phyloP scores from a whole-genome alignment of 306 rosid species.

The Medicago arabica region DNA sequence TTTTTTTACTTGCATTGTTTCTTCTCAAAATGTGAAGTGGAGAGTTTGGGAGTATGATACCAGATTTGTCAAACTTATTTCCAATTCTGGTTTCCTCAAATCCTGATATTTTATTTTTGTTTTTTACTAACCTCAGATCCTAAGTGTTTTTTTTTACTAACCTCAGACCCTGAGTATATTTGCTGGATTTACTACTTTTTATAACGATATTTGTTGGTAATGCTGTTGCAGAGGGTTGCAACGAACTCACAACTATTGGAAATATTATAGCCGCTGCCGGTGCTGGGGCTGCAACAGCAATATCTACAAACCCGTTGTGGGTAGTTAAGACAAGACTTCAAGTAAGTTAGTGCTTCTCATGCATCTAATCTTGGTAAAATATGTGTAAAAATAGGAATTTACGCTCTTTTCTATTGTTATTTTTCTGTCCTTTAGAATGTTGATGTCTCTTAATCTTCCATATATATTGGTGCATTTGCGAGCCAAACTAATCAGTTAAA shows the following conservation, averaged over 20 bases:
- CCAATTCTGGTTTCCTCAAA: slow-evolving; percentile 31
- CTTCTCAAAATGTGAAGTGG: slow-evolving; percentile 26
- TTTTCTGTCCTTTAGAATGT: not conserved
- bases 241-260: slow-evolving; percentile 66
- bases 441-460: slow-evolving; percentile 21
- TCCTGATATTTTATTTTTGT: not conserved
- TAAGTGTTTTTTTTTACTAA: too few species aligned
- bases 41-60: not conserved
- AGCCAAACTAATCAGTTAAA: slow-evolving; percentile 7
- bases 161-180: not conserved
- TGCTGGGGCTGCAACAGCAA: slow-evolving; percentile 93
- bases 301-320: slow-evolving; percentile 94
- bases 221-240: slow-evolving; percentile 48
- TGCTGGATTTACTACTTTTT: slow-evolving; percentile 16
- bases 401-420: not conserved
- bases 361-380: slow-evolving; percentile 14
- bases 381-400: not conserved
- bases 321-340: slow-evolving; percentile 98
- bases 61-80: not conserved
- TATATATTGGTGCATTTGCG: slow-evolving; percentile 20
- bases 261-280: slow-evolving; percentile 89
- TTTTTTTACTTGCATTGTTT: not conserved
- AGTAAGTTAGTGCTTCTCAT: slow-evolving; percentile 60
- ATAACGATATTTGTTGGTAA: slow-evolving; percentile 21
- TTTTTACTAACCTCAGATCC: too few species aligned